These are phyloP conservation scores for Capsella bursapastoris DNA, from an alignment of 345 rosid genomes.

Conservation along the genomic window DNA sequence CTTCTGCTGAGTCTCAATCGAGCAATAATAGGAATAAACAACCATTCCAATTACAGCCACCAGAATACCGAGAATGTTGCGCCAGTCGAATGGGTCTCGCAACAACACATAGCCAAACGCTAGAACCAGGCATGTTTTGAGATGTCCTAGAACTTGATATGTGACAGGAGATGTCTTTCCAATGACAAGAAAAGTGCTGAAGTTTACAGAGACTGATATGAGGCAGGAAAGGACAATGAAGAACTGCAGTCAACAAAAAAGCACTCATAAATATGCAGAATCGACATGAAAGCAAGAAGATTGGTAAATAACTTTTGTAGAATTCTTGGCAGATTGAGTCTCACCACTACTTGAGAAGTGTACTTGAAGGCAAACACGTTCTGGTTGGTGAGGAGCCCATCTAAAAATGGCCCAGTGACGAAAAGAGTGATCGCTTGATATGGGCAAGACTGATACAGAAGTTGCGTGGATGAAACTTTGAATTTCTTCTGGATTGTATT, in stretches of 20 bases:
- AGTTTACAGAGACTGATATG: slow-evolving; percentile 99
- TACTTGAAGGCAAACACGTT: slow-evolving; percentile 98
- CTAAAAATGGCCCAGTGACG: slow-evolving; percentile 91
- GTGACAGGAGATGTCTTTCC: slow-evolving; percentile 99
- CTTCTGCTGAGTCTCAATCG: slow-evolving; percentile 81
- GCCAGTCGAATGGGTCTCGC: slow-evolving; percentile 95
- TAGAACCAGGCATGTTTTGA: slow-evolving; percentile 97
- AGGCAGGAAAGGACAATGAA: slow-evolving; percentile 98
- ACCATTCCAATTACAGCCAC: slow-evolving; percentile 96
- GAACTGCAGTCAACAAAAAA: slow-evolving; percentile 69
- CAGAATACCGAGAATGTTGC: slow-evolving; percentile 90
- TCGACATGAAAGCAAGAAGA: slow-evolving; percentile 13
- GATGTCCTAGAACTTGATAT: slow-evolving; percentile 98
- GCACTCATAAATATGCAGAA: slow-evolving; percentile 18
- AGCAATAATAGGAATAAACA: slow-evolving; percentile 87
- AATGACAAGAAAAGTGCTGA: slow-evolving; percentile 97
- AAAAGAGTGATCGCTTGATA: slow-evolving; percentile 96
- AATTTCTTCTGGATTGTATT: slow-evolving; percentile 99
- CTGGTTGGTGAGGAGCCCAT: slow-evolving; percentile 86
- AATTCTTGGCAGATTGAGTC: slow-evolving; percentile 37
- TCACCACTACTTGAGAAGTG: slow-evolving; percentile 96
- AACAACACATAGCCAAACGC: slow-evolving; percentile 95
- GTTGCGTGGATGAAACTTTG: slow-evolving; percentile 98
- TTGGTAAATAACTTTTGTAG: background rate
- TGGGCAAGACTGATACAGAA: slow-evolving; percentile 98